Conservation (phyloP, 2,329 filamentous ascomycete species). For the Rhexocercosporidium sp. region DNA sequence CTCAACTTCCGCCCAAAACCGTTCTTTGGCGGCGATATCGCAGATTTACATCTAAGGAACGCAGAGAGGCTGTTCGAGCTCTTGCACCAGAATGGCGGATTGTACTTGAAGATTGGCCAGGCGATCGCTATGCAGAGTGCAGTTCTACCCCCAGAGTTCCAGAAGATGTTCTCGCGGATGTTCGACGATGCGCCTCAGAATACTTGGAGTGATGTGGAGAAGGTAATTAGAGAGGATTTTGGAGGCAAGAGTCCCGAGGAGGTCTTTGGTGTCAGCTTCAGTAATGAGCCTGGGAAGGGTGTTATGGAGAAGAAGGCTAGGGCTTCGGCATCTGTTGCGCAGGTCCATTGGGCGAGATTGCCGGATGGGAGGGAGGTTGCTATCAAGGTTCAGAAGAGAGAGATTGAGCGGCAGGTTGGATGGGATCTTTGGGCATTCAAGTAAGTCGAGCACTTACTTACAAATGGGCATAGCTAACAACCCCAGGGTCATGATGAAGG, state of each 20-base stretch:
- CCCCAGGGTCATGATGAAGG: slow-evolving; percentile 74
- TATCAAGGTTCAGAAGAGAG: slow-evolving; percentile 94
- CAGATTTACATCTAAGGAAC: slow-evolving; percentile 81
- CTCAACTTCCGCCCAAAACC: slow-evolving; percentile 89
- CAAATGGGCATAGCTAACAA: neutral
- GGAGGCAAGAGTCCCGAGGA: slow-evolving; percentile 83
- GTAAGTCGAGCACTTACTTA: slow-evolving; percentile 3
- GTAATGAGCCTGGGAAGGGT: slow-evolving; percentile 64
- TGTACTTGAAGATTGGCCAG: slow-evolving; percentile 98
- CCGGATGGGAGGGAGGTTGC: slow-evolving; percentile 89
- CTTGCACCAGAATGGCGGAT: slow-evolving; percentile 82
- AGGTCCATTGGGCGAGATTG: slow-evolving; percentile 93
- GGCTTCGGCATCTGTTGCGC: slow-evolving; percentile 84
- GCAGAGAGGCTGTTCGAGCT: slow-evolving; percentile 84
- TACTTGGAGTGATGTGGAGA: slow-evolving; percentile 82
- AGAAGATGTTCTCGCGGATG: slow-evolving; percentile 95
- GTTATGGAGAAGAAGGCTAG: slow-evolving; percentile 73
- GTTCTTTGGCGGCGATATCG: slow-evolving; percentile 72
- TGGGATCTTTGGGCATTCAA: slow-evolving; percentile 81
- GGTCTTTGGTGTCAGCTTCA: slow-evolving; percentile 89
- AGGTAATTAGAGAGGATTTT: slow-evolving; percentile 88
- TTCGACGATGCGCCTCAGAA: slow-evolving; percentile 98
- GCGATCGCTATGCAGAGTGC: slow-evolving; percentile 98
- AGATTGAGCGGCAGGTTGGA: slow-evolving; percentile 87
- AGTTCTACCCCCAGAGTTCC: slow-evolving; percentile 90